phyloP scores from a whole-genome alignment of 75 land plant genomes.

The Isoetes taiwanensis region DNA sequence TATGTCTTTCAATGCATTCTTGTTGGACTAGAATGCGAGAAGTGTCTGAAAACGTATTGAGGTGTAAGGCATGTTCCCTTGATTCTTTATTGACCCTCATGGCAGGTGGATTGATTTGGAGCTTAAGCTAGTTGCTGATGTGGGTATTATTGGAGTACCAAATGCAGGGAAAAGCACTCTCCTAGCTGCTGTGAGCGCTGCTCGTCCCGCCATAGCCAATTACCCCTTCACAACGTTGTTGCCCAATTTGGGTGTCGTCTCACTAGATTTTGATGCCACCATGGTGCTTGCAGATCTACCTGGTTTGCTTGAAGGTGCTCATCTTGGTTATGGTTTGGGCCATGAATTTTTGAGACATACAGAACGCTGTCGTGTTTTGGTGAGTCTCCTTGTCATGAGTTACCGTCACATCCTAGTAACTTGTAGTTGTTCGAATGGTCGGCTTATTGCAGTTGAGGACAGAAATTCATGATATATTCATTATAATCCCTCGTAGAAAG shows the following conservation, averaged over 20 bases:
- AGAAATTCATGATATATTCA: no score
- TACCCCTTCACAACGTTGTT: conserved; percentile 93
- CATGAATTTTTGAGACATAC: conserved; percentile 94
- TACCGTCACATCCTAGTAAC: no score
- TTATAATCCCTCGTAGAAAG: no score
- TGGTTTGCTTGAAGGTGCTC: conserved; percentile 96
- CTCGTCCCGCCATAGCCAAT: conserved; percentile 75
- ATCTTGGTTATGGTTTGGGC: conserved; percentile 78
- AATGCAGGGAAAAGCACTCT: conserved; percentile 98
- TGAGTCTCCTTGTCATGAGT: conserved; percentile 20
- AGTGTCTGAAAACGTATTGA: not conserved
- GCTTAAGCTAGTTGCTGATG: conserved; percentile 96
- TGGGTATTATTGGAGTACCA: conserved; percentile 93
- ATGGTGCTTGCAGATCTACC: conserved; percentile 98
- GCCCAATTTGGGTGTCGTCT: conserved; percentile 89
- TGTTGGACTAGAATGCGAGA: not conserved
- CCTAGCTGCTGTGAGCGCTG: conserved; percentile 84
- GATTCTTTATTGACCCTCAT: not conserved
- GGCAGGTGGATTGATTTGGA: conserved; percentile 95
- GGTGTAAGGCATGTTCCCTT: no score
- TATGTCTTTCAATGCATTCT: not conserved
- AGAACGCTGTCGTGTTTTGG: conserved; percentile 88
- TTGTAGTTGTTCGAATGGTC: no score
- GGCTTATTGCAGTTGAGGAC: no score
- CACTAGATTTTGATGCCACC: conserved; percentile 67